These are phyloP conservation scores for Elaeis oleifera DNA, from an alignment of 202 grass and related monocot species.

Conservation along the genomic window DNA sequence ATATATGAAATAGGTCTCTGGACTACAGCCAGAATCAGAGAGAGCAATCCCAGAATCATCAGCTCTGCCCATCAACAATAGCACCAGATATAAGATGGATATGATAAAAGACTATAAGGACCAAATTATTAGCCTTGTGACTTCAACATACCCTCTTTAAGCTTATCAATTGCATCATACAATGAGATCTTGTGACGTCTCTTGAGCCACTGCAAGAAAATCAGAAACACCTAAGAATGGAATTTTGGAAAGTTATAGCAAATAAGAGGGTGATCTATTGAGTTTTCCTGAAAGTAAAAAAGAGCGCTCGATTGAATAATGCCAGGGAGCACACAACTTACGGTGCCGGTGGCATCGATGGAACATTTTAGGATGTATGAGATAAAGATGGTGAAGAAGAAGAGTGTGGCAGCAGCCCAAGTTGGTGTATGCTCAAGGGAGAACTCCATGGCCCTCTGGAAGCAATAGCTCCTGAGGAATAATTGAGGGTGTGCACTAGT, in stretches of 20 bases:
- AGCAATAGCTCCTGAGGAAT: no score
- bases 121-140: no score
- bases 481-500: no score
- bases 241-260: no score
- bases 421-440: slow-evolving; percentile 14
- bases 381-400: neutral
- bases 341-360: neutral
- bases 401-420: neutral
- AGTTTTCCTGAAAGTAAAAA: neutral
- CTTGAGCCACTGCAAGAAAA: slow-evolving; percentile 7
- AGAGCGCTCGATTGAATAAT: neutral
- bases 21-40: neutral
- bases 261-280: no score
- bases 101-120: no score
- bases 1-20: slow-evolving; percentile 2
- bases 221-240: neutral
- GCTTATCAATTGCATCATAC: slow-evolving; percentile 6
- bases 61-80: slow-evolving; percentile 2
- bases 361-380: neutral
- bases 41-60: slow-evolving; percentile 15
- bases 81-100: neutral
- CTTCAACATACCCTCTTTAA: slow-evolving; percentile 8
- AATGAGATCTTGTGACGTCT: slow-evolving; percentile 1
- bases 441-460: neutral
- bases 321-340: neutral